A percentile compares a stretch with the other conserved stretches of the same genome.
These are phyloP conservation scores for Leptographium procerum DNA, from an alignment of 2,329 filamentous ascomycete species.

Conservation along the genomic window DNA sequence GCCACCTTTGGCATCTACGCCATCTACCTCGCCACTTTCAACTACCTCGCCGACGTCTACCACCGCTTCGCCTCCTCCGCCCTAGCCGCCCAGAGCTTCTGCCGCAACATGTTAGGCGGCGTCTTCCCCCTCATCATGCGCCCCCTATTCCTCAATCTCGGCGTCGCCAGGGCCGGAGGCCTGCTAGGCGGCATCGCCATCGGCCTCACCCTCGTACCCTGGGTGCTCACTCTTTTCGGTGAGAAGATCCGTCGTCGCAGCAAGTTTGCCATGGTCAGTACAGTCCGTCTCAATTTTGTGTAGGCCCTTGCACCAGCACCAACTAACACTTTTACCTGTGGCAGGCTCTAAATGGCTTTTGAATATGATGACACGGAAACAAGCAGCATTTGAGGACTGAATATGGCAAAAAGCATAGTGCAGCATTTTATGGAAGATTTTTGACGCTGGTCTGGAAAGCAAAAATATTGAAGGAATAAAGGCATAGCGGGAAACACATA, in stretches of 20 bases:
- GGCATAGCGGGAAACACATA: no score
- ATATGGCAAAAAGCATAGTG: no score
- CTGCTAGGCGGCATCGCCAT: conserved; percentile 63
- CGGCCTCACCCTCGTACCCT: conserved; percentile 68
- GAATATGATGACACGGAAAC: no score
- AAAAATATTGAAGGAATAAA: no score
- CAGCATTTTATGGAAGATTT: no score
- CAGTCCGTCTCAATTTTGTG: not conserved
- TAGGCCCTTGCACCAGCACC: not conserved
- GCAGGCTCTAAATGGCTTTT: not conserved
- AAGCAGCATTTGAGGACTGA: no score
- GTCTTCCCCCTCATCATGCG: conserved; percentile 68
- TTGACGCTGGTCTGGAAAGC: no score
- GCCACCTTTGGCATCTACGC: conserved; percentile 79
- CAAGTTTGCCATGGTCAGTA: conserved; percentile 56
- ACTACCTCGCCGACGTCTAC: conserved; percentile 85
- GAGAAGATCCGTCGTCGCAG: conserved; percentile 63
- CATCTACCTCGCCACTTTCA: conserved; percentile 82
- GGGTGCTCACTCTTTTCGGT: conserved; percentile 72
- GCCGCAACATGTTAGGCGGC: conserved; percentile 73
- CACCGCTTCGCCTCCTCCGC: conserved; percentile 76
- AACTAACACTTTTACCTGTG: not conserved
- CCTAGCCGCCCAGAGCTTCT: conserved; percentile 75
- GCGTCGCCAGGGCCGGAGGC: conserved; percentile 59
- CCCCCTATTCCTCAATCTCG: conserved; percentile 61